A percentile compares a stretch with the other conserved stretches of the same genome.
These are phyloP conservation scores for Monosporascus sp. DNA, from an alignment of 2,329 filamentous ascomycete species.

Conservation along the genomic window DNA sequence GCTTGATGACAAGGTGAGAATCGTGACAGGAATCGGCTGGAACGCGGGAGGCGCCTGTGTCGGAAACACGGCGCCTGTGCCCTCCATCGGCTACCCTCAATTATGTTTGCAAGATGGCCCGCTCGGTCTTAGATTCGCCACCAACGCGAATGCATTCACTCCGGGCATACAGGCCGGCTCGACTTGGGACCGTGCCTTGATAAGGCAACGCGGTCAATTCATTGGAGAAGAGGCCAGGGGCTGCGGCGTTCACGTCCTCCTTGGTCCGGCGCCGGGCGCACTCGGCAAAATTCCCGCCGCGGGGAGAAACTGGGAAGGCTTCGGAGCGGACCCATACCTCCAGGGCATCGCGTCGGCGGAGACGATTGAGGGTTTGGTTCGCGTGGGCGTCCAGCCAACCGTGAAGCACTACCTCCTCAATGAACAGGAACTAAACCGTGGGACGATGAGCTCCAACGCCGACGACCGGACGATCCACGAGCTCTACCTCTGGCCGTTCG, in stretches of 20 bases:
- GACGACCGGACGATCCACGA: conserved; percentile 65
- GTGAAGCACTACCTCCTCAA: conserved; percentile 62
- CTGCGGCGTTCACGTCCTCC: conserved; percentile 67
- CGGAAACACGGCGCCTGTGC: conserved; percentile 53
- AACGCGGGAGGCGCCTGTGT: conserved; percentile 62
- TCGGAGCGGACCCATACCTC: conserved; percentile 73
- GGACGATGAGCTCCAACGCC: conserved; percentile 50
- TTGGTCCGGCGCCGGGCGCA: conserved; percentile 72
- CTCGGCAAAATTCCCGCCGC: conserved; percentile 68
- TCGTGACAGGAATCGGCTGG: conserved; percentile 76
- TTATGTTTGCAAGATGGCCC: conserved; percentile 80
- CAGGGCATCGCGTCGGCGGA: conserved; percentile 56
- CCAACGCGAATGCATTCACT: conserved; percentile 70
- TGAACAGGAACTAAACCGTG: conserved; percentile 60
- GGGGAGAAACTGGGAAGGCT: conserved; percentile 80
- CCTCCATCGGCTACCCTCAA: conserved; percentile 59
- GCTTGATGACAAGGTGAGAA: conserved; percentile 69
- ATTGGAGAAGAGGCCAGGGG: conserved; percentile 65
- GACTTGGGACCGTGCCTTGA: conserved; percentile 74
- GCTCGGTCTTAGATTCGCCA: conserved; percentile 66
- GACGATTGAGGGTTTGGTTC: conserved; percentile 55
- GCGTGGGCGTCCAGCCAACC: conserved; percentile 44
- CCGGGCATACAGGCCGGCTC: conserved; percentile 73
- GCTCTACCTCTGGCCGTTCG: conserved; percentile 63
- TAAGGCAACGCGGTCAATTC: conserved; percentile 63